A percentile compares a stretch with the other conserved stretches of the same genome.
phyloP scores from a whole-genome alignment of 768 basidiomycete species.

The Phylloporus sp. region DNA sequence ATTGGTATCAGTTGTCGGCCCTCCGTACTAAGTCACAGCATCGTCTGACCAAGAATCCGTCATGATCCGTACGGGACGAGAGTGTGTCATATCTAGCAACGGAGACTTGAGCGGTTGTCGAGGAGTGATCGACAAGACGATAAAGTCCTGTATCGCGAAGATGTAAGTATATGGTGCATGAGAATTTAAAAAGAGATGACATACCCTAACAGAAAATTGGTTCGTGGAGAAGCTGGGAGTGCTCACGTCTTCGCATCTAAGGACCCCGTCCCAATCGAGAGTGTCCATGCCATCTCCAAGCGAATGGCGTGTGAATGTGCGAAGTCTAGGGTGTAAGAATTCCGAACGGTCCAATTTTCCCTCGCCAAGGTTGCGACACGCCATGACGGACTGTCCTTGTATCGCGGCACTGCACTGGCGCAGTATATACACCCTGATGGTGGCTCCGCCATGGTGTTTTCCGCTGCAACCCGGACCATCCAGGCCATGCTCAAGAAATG shows the following conservation, averaged over 20 bases:
- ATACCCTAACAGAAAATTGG: conserved; percentile 48
- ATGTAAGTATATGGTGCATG: not conserved
- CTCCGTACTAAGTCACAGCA: conserved; percentile 1
- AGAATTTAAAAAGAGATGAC: conserved; percentile 1
- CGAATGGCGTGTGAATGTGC: conserved; percentile 2
- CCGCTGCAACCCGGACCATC: not conserved
- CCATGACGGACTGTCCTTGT: conserved; percentile 10
- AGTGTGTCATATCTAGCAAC: conserved; percentile 35
- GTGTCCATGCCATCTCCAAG: conserved; percentile 32
- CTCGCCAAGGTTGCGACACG: conserved; percentile 38
- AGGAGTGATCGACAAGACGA: conserved; percentile 47
- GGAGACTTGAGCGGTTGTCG: conserved; percentile 34
- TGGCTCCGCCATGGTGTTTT: conserved; percentile 9
- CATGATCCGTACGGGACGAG: conserved; percentile 51
- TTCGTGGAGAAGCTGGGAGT: conserved; percentile 45
- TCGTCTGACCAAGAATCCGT: conserved; percentile 48
- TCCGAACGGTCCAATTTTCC: conserved; percentile 45
- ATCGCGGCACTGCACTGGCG: conserved; percentile 44
- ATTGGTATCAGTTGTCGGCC: not conserved
- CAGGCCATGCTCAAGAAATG: conserved; percentile 35
- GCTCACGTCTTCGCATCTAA: conserved; percentile 37
- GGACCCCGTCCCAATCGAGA: conserved; percentile 60
- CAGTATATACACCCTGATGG: conserved; percentile 47
- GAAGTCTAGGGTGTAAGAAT: conserved; percentile 23
- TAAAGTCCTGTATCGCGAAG: conserved; percentile 46